Base-by-base conservation (phyloP, 495 filamentous ascomycete genomes). In the Terfezia claveryi region DNA sequence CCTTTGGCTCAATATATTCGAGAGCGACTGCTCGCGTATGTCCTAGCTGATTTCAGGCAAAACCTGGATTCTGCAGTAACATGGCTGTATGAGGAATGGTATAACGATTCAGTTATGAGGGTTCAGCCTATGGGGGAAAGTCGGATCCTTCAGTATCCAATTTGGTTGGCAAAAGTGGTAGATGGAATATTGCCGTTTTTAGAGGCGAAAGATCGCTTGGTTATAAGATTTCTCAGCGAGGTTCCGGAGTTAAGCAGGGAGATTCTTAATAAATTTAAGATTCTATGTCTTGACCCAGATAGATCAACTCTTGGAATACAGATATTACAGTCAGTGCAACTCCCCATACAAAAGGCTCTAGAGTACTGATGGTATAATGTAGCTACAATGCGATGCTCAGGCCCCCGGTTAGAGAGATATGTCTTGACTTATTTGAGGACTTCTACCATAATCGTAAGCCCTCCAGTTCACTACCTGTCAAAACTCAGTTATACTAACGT, bases 41-140 rank as follows among this genome's bases (percentile, higher is more conserved):
- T 96, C 44, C 72, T 94, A 23, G 83, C 87, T 56, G 91, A 99
- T 68, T 99, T 92, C 68, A 76, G 87, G 37, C 78, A 75, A 41
- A 79, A 89, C 23, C 84, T 96, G 55, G 87, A 86, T 55, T 74
- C 87, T 38, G 88, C 85, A 2, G 81, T 94, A 54, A 76, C 80
- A 16, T 99, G 91, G 91, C 72, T 96, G 27, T 88, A 82, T 61
- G 91, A 99, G 67, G 91, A 99, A 68, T 99, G 89, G 89, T 96
- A 93, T 69, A 91, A 86, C 63, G 92, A 94, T 66, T 77, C 77
- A 41, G 67, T 94, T 23, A 75, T 76, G 57, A 55, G 55, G 38
- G 69, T 74, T 46, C 69, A 72, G 49, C 70, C 70, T 17, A 60
- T 64, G 9, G 69, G 70, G 4, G 62, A 65, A n/a, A 68, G 73